Percentiles rank a stretch among this genome's conserved stretches.
Conservation (phyloP, 2,329 filamentous ascomycete species). For the Metarhizium anisopliae region DNA sequence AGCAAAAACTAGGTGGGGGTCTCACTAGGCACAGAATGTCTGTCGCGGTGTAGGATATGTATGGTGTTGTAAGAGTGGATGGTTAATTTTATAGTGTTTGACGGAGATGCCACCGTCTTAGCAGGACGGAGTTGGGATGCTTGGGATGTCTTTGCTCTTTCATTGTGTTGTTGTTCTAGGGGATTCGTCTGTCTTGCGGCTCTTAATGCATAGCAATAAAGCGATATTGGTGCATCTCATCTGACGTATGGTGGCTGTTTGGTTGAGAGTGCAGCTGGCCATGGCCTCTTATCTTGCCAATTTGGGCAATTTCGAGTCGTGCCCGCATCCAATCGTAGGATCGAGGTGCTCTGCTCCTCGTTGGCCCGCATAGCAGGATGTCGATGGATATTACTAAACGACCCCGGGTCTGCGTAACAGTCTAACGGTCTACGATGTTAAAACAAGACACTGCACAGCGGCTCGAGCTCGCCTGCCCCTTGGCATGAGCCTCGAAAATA, state of each 20-base stretch:
- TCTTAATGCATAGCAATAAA: not conserved
- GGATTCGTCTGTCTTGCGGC: not conserved
- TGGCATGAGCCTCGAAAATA: not conserved
- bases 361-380: too few relatives aligned
- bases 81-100: not conserved
- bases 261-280: not conserved
- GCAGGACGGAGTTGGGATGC: not conserved
- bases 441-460: not conserved
- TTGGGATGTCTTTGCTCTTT: not conserved
- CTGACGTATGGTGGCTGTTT: not conserved
- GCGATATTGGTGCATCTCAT: not conserved
- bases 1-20: slow-evolving; percentile 15
- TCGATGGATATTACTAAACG: too few relatives aligned
- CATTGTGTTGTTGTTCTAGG: too few relatives aligned
- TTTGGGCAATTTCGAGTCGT: not conserved
- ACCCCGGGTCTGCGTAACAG: too few relatives aligned
- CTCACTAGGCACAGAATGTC: not conserved
- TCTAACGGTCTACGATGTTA: not conserved
- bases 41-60: not conserved
- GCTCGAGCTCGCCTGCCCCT: not conserved
- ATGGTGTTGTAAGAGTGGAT: not conserved
- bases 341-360: too few relatives aligned
- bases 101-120: not conserved
- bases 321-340: too few relatives aligned
- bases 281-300: not conserved